These are phyloP conservation scores for Alternaria solani DNA, from an alignment of 2,329 filamentous ascomycete species.

Conservation along the genomic window DNA sequence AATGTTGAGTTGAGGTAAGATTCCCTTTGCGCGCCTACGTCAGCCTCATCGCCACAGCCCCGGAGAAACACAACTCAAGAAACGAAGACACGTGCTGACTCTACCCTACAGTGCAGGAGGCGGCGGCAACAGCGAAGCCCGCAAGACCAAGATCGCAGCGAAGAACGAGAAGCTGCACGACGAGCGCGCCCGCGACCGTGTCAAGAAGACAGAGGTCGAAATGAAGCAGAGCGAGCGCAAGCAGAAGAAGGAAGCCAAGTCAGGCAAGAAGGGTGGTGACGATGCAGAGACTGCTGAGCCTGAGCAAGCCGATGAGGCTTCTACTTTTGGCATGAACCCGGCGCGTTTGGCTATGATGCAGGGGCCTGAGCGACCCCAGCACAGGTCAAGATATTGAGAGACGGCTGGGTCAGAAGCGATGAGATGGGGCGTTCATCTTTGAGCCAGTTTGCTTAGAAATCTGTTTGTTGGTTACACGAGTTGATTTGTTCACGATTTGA, in stretches of 20 bases:
- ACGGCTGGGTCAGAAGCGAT: not conserved
- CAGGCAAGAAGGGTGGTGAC: constrained; percentile 29
- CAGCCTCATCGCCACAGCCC: not conserved
- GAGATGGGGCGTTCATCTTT: not conserved
- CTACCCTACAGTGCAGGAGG: constrained; percentile 72
- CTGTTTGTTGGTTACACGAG: not conserved
- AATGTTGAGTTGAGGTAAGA: constrained; percentile 87
- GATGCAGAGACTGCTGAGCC: constrained; percentile 17
- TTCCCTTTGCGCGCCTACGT: not conserved
- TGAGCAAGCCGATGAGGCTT: constrained; percentile 25
- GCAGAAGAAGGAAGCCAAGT: constrained; percentile 49
- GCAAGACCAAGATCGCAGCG: constrained; percentile 78
- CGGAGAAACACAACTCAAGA: not conserved
- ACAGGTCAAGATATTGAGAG: constrained; percentile 30
- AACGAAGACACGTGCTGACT: constrained; percentile 17
- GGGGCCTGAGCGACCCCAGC: constrained; percentile 21
- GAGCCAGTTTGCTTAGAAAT: not conserved
- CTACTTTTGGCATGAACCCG: constrained; percentile 49
- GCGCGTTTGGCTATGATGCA: constrained; percentile 49
- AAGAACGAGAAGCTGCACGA: constrained; percentile 89
- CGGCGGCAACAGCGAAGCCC: constrained; percentile 76
- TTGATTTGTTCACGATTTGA: not conserved
- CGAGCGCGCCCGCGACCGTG: constrained; percentile 63
- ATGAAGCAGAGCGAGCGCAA: constrained; percentile 51
- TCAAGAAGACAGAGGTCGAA: constrained; percentile 55